Evolutionary conservation across 2,329 filamentous ascomycete genomes (phyloP).

Genomic region (Diplocarpon rosae): DNA sequence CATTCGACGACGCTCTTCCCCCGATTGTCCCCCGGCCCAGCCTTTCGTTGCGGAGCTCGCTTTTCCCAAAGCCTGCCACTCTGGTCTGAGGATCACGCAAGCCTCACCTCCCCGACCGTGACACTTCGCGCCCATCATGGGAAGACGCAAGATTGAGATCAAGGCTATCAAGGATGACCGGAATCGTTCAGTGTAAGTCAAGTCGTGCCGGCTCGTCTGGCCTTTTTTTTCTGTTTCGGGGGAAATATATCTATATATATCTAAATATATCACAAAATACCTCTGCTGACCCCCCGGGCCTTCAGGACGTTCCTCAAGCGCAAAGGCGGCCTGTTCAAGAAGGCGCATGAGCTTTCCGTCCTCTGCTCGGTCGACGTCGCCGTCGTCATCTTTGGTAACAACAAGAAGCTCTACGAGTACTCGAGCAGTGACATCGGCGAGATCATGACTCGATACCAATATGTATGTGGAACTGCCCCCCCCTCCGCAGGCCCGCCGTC

Average conservation of each 20-base stretch:
- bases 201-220: slow-evolving; percentile 1
- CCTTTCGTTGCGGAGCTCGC: too few species aligned
- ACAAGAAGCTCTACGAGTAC: slow-evolving; percentile 98
- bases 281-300: slow-evolving; percentile 7
- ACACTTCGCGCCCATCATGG: slow-evolving; percentile 54
- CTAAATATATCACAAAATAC: slow-evolving; percentile 5
- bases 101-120: background rate
- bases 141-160: slow-evolving; percentile 98
- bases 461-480: slow-evolving; percentile 47
- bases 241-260: too few species aligned
- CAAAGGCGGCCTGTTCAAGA: slow-evolving; percentile 98
- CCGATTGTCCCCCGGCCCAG: too few species aligned
- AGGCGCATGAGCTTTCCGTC: slow-evolving; percentile 95
- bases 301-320: slow-evolving; percentile 90
- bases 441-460: slow-evolving; percentile 78
- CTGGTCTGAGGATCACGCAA: too few species aligned
- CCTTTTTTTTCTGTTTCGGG: too few species aligned
- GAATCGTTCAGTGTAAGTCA: slow-evolving; percentile 81
- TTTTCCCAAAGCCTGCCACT: too few species aligned
- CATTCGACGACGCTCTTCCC: too few species aligned
- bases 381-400: slow-evolving; percentile 96
- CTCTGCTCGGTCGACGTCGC: slow-evolving; percentile 97
- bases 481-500: slow-evolving; percentile 1
- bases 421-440: slow-evolving; percentile 90
- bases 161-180: slow-evolving; percentile 98